phyloP scores from a whole-genome alignment of 2,329 filamentous ascomycete genomes.

The Hymenoscyphus linearis region DNA sequence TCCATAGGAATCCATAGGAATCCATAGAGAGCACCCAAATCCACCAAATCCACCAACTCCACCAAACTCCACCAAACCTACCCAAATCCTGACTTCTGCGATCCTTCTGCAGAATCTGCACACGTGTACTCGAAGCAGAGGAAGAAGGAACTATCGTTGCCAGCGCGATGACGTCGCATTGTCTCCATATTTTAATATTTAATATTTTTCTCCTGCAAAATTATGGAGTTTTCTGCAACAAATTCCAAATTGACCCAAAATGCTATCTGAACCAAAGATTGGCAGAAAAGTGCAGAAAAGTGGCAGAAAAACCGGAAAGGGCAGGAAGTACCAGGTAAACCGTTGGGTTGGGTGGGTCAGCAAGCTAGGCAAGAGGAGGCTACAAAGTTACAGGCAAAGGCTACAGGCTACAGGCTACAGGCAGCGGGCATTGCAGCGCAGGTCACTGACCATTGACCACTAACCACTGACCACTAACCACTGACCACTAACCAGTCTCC shows the following conservation, averaged over 20 bases:
- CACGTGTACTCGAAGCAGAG: constrained; percentile 19
- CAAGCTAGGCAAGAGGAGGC: no score
- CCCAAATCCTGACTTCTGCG: constrained; percentile 4
- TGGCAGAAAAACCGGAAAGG: constrained; percentile 5
- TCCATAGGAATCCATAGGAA: no score
- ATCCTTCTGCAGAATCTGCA: constrained; percentile 15
- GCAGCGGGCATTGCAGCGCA: constrained; percentile 1
- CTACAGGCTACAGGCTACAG: no score
- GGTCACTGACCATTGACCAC: no score
- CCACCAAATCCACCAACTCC: no score
- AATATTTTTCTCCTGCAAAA: no score
- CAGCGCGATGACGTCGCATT: constrained; percentile 16
- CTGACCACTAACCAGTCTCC: no score
- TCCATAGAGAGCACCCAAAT: no score
- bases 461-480: no score
- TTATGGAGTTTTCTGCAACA: constrained; percentile 2
- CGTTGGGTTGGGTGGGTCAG: background rate
- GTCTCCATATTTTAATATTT: no score
- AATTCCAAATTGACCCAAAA: background rate
- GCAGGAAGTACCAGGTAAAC: background rate
- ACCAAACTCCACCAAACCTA: no score
- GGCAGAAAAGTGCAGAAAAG: constrained; percentile 4
- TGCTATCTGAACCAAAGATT: background rate
- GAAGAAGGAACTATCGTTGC: constrained; percentile 9
- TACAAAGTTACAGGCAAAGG: no score